A percentile compares a stretch with the other conserved stretches of the same genome.
Evolutionary conservation across 1,284 basidiomycete species (phyloP).

Genomic region (Marasmius tenuissimus): DNA sequence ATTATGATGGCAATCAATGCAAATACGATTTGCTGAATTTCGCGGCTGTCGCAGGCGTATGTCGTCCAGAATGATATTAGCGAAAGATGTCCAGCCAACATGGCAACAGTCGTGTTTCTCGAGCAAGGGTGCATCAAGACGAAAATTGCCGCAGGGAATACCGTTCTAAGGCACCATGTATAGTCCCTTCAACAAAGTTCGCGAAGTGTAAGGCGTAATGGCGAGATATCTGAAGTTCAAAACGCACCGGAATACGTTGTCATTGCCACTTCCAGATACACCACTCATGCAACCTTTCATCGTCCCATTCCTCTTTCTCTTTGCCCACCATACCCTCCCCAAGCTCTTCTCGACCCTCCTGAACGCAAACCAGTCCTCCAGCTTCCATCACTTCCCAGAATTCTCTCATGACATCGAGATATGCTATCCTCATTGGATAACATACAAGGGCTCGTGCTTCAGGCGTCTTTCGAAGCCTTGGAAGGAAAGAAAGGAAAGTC

Average conservation of each 20-base stretch:
- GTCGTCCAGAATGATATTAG: too few species aligned
- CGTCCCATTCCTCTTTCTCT: slow-evolving; percentile 2
- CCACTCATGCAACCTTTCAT: slow-evolving; percentile 1
- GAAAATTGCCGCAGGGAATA: too few species aligned
- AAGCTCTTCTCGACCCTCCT: background rate
- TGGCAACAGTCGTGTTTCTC: too few species aligned
- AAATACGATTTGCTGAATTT: too few species aligned
- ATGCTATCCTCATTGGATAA: slow-evolving; percentile 1
- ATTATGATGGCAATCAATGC: too few species aligned
- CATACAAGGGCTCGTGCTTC: background rate
- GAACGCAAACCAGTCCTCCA: background rate
- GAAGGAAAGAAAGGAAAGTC: background rate
- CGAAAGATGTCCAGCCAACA: too few species aligned
- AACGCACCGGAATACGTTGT: background rate
- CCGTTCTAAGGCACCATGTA: too few species aligned
- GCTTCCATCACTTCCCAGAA: background rate
- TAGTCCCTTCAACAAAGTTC: too few species aligned
- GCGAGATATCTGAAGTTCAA: too few species aligned
- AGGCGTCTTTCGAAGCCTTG: background rate
- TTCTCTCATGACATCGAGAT: background rate
- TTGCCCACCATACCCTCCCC: background rate
- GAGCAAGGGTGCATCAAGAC: too few species aligned
- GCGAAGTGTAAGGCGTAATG: too few species aligned
- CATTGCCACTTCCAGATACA: slow-evolving; percentile 1
- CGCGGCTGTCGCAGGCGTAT: too few species aligned